Conservation (phyloP, 192 early-diverging fungal genomes). For the Bifiguratus adelaidae region DNA sequence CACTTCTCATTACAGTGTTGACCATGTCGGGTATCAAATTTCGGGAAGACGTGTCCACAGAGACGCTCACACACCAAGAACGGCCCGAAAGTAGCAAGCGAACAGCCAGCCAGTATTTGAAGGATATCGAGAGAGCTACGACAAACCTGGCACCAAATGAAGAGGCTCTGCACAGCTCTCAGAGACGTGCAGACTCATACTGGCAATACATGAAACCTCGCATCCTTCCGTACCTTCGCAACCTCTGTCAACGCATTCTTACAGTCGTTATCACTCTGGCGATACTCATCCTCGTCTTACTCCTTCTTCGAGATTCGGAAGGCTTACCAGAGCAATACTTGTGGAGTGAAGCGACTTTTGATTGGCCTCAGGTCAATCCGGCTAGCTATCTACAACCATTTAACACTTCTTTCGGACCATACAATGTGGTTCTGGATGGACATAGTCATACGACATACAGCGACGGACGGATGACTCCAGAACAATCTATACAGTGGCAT, state of each 20-base stretch:
- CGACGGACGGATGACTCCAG: constrained; percentile 45
- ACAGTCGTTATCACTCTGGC: constrained; percentile 6
- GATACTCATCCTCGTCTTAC: constrained; percentile 12
- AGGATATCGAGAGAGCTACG: too few relatives aligned
- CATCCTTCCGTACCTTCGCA: neutral
- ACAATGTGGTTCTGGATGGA: constrained; percentile 49
- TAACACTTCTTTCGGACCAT: constrained; percentile 21
- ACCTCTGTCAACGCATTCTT: constrained; percentile 2
- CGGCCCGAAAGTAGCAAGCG: too few relatives aligned
- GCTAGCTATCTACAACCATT: constrained; percentile 28
- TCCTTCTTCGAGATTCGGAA: constrained; percentile 11
- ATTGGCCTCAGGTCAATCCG: constrained; percentile 39
- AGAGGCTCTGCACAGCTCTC: too few relatives aligned
- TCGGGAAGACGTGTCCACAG: too few relatives aligned
- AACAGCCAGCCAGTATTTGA: too few relatives aligned
- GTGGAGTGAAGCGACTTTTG: constrained; percentile 24
- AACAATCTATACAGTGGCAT: constrained; percentile 49
- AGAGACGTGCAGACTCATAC: too few relatives aligned
- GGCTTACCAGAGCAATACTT: constrained; percentile 12
- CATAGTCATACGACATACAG: constrained; percentile 54
- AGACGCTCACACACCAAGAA: too few relatives aligned
- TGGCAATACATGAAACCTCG: too few relatives aligned
- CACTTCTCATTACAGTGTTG: too few relatives aligned
- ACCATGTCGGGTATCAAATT: too few relatives aligned
- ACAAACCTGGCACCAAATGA: too few relatives aligned